Base-by-base conservation (phyloP, 768 basidiomycete genomes). In the Kwoniella sp. region DNA sequence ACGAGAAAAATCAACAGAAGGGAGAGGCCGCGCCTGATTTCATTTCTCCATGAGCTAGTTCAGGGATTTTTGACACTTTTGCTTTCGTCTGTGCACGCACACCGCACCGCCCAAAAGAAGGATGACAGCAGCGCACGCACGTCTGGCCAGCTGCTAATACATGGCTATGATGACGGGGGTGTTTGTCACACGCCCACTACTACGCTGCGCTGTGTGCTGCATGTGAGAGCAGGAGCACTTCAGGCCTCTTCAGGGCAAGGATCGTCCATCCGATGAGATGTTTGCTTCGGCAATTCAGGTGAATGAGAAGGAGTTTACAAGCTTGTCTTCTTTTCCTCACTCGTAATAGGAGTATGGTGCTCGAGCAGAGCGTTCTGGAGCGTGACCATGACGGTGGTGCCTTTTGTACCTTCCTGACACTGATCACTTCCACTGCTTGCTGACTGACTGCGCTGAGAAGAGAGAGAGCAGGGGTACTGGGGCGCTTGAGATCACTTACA, bases 111-210 rank as follows among this genome's bases (percentile, higher is more conserved):
- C 4, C 41, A 45, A 45, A 17, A 9, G 9, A 20, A 9, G 41
- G 3, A 45, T 45, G 41, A 45, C 41, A 11, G 41, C 41, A 45
- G 17, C 41, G 41, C 41, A 45, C 41, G 41, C 41, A 45, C 41
- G 8, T 45, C 41, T 20, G 8, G 11, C 3, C 41, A 11, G 17
- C 9, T 45, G 4, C n/a, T n/a, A n/a, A n/a, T n/a, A n/a, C n/a
- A n/a, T n/a, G n/a, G n/a, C n/a, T n/a, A n/a, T n/a, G n/a, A n/a
- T n/a, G n/a, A n/a, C n/a, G n/a, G n/a, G n/a, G 17, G 15, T 3
- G 17, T 20, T 20, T 20, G 41, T 45, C 41, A 45, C 41, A 60
- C 58, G 58, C 50, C 48, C 45, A 51, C 52, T 38, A 60, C 50
- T 23, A 51, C 22, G 25, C 29, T 34, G 5, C 28, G 29, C 29